Evolutionary conservation across 257 asterid genomes (phyloP).

Genomic region (Knoxia roxburghii): DNA sequence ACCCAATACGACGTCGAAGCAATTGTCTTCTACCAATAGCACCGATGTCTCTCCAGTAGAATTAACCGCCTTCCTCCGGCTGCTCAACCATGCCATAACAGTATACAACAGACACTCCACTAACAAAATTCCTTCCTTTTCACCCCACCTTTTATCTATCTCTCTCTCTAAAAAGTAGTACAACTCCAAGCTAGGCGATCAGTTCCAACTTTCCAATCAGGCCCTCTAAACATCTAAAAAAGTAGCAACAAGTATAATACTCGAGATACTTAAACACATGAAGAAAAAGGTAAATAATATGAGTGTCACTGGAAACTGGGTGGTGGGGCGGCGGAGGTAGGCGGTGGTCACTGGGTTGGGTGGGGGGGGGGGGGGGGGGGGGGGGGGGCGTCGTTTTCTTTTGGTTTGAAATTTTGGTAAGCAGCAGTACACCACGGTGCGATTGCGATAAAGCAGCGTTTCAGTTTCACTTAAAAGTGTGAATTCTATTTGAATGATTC

Average conservation of each 20-base stretch:
- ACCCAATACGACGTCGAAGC: constrained; percentile 13
- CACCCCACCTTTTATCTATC: background rate
- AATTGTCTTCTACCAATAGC: background rate
- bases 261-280: background rate
- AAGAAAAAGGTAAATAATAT: too few relatives aligned
- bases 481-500: too few relatives aligned
- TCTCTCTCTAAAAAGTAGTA: background rate
- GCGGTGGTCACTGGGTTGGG: too few relatives aligned
- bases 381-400: too few relatives aligned
- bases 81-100: constrained; percentile 30
- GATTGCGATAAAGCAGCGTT: too few relatives aligned
- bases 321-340: background rate
- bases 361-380: too few relatives aligned
- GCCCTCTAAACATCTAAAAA: background rate
- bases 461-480: too few relatives aligned
- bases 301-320: background rate
- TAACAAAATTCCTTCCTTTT: constrained; percentile 14
- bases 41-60: background rate
- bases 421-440: too few relatives aligned
- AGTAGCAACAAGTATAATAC: background rate
- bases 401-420: too few relatives aligned
- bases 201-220: constrained; percentile 8
- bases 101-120: constrained; percentile 6
- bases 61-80: constrained; percentile 15
- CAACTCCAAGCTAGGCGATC: background rate